Conservation (phyloP, 1,284 basidiomycete species). For the Cryptococcus deneoformans region DNA sequence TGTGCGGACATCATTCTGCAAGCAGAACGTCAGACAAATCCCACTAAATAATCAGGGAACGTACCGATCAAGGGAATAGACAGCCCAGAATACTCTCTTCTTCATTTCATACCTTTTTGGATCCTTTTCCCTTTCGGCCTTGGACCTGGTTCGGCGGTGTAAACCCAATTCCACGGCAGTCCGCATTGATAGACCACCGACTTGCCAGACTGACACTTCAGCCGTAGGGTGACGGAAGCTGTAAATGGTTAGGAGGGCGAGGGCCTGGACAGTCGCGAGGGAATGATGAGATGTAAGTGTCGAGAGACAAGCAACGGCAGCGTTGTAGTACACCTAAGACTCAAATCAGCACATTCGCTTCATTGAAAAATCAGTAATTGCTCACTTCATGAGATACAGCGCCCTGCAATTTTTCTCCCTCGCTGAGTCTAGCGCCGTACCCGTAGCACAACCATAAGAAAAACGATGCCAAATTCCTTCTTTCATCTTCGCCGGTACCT, state of each 20-base stretch:
- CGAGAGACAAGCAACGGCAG: slow-evolving; percentile 28
- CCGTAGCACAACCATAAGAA: slow-evolving; percentile 33
- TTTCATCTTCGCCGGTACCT: slow-evolving; percentile 22
- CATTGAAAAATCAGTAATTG: not conserved
- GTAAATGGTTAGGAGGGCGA: slow-evolving; percentile 27
- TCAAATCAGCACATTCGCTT: not conserved
- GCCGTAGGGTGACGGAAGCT: slow-evolving; percentile 29
- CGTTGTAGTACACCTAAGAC: slow-evolving; percentile 27
- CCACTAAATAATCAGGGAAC: slow-evolving; percentile 1
- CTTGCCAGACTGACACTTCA: slow-evolving; percentile 31
- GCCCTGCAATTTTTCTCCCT: slow-evolving; percentile 25
- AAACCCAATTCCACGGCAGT: slow-evolving; percentile 31
- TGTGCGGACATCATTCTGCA: slow-evolving; percentile 29
- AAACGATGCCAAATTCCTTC: slow-evolving; percentile 24
- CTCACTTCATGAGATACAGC: slow-evolving; percentile 29
- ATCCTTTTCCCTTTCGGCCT: slow-evolving; percentile 21
- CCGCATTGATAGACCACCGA: slow-evolving; percentile 27
- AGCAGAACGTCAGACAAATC: not conserved
- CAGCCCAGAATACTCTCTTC: slow-evolving; percentile 32
- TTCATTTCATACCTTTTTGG: slow-evolving; percentile 28
- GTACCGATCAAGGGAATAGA: slow-evolving; percentile 29
- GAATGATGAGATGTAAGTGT: slow-evolving; percentile 27
- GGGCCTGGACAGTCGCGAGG: slow-evolving; percentile 28
- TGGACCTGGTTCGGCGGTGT: slow-evolving; percentile 22
- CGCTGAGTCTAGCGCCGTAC: slow-evolving; percentile 26